Conservation (phyloP, 2,329 filamentous ascomycete species). For the Botryotinia globosa region DNA sequence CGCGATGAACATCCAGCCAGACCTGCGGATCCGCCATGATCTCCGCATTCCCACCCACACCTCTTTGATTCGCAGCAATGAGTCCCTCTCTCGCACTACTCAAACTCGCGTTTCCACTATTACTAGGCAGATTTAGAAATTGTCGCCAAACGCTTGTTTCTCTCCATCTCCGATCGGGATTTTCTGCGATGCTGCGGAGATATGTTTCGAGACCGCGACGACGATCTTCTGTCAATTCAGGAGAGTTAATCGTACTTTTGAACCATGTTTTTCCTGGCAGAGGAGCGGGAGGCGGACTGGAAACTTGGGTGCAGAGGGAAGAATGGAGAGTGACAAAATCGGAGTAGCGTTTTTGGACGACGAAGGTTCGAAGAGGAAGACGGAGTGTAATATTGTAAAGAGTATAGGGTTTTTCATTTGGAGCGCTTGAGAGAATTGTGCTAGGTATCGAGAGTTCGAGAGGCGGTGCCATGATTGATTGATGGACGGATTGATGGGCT, state of each 20-base stretch:
- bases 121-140: conserved; percentile 67
- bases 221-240: conserved; percentile 69
- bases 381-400: conserved; percentile 76
- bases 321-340: conserved; percentile 70
- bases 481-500: not conserved
- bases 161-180: conserved; percentile 73
- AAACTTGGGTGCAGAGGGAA: conserved; percentile 57
- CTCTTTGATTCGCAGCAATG: conserved; percentile 33
- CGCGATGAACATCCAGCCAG: conserved; percentile 74
- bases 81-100: conserved; percentile 35
- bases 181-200: conserved; percentile 67
- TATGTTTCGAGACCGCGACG: conserved; percentile 67
- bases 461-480: conserved; percentile 56
- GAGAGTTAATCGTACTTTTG: conserved; percentile 65
- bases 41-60: conserved; percentile 27
- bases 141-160: conserved; percentile 68
- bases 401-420: conserved; percentile 60
- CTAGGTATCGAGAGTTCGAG: conserved; percentile 66
- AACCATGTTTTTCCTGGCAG: conserved; percentile 77
- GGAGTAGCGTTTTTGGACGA: conserved; percentile 77
- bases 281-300: conserved; percentile 61
- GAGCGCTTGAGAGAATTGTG: conserved; percentile 53
- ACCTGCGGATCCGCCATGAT: conserved; percentile 43
- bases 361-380: conserved; percentile 71
- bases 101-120: conserved; percentile 39